phyloP scores from a whole-genome alignment of 768 basidiomycete genomes.

The Agaricus subrufescens region DNA sequence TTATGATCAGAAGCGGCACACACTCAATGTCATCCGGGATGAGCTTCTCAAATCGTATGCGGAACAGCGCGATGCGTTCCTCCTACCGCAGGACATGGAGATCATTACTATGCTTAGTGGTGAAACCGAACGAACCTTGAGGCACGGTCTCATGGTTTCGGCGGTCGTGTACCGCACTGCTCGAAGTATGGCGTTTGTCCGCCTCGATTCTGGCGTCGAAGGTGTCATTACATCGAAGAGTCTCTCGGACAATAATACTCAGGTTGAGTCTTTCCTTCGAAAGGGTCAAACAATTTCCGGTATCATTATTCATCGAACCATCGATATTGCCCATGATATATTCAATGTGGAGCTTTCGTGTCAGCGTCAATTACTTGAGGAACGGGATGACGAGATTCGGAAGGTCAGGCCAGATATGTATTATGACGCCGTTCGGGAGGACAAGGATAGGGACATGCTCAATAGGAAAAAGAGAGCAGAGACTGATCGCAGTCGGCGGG shows the following conservation, averaged over 20 bases:
- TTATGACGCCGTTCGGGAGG: slow-evolving; percentile 63
- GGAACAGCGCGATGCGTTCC: slow-evolving; percentile 68
- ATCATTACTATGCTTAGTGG: slow-evolving; percentile 94
- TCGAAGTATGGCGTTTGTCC: slow-evolving; percentile 50
- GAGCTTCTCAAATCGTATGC: slow-evolving; percentile 80
- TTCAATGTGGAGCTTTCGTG: slow-evolving; percentile 76
- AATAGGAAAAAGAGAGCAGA: slow-evolving; percentile 83
- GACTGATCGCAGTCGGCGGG: slow-evolving; percentile 70
- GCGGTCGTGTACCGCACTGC: slow-evolving; percentile 60
- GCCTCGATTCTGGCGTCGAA: slow-evolving; percentile 92
- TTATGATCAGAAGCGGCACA: slow-evolving; percentile 83
- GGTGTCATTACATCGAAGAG: slow-evolving; percentile 64
- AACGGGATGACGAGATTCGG: slow-evolving; percentile 60
- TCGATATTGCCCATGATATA: slow-evolving; percentile 52
- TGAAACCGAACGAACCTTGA: slow-evolving; percentile 77
- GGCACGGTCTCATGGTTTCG: slow-evolving; percentile 77
- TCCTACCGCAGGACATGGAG: slow-evolving; percentile 65
- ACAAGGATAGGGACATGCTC: slow-evolving; percentile 67
- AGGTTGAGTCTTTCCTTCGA: slow-evolving; percentile 48
- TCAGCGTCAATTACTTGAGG: slow-evolving; percentile 53
- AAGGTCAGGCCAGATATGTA: slow-evolving; percentile 51
- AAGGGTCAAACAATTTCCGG: slow-evolving; percentile 80
- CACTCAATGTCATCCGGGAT: slow-evolving; percentile 81
- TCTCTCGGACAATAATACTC: slow-evolving; percentile 45
- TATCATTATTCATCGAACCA: slow-evolving; percentile 69